A percentile compares a stretch with the other conserved stretches of the same genome.
phyloP scores from a whole-genome alignment of 2,329 filamentous ascomycete species.

The Alternaria viburni region DNA sequence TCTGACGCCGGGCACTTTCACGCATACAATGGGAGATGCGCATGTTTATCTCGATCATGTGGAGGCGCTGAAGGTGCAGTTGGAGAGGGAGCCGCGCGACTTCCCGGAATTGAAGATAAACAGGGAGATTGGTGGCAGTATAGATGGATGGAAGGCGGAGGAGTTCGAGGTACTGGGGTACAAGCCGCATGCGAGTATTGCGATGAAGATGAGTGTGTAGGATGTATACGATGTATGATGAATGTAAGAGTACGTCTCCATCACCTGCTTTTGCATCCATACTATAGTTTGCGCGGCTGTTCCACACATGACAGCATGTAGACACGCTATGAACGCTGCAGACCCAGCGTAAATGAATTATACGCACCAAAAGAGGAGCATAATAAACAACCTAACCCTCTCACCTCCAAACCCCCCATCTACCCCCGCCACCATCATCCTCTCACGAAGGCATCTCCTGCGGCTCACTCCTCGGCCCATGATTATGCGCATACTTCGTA shows the following conservation, averaged over 20 bases:
- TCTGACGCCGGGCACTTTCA: conserved; percentile 82
- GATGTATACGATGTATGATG: neutral
- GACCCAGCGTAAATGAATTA: too few species aligned
- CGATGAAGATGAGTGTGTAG: conserved; percentile 98
- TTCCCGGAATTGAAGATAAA: conserved; percentile 82
- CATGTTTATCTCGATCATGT: conserved; percentile 95
- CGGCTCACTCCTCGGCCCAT: neutral
- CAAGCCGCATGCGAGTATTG: conserved; percentile 86
- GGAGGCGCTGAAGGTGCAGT: conserved; percentile 81
- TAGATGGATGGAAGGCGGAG: conserved; percentile 89
- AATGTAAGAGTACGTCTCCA: neutral
- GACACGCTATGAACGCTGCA: neutral
- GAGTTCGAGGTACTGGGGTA: conserved; percentile 91
- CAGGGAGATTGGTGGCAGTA: conserved; percentile 71
- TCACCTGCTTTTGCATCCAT: rapidly evolving
- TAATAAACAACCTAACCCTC: too few species aligned
- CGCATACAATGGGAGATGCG: conserved; percentile 97
- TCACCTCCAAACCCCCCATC: too few species aligned
- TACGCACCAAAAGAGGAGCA: too few species aligned
- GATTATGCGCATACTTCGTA: conserved; percentile 25
- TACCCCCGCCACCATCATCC: too few species aligned
- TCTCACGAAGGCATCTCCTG: conserved; percentile 8
- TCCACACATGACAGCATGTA: rapidly evolving
- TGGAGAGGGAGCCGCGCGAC: conserved; percentile 77
- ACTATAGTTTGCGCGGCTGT: neutral